Conservation (phyloP, 2,329 filamentous ascomycete genomes). For the Cercospora sesami region DNA sequence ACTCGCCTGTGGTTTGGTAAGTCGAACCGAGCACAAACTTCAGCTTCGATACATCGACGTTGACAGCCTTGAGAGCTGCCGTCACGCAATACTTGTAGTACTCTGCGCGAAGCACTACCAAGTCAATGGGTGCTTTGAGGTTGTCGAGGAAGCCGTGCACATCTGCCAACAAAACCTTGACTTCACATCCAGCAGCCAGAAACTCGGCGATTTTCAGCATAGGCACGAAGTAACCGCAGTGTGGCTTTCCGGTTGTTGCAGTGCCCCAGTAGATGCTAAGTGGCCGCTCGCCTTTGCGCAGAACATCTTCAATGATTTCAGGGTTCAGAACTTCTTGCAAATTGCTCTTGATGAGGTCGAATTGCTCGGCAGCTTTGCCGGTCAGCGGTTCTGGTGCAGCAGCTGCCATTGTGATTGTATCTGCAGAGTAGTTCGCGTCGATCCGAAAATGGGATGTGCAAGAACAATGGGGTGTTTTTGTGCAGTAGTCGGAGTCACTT, state of each 20-base stretch:
- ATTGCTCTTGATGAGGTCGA: constrained; percentile 76
- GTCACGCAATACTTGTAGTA: constrained; percentile 82
- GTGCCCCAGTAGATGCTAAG: constrained; percentile 87
- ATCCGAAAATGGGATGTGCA: background rate
- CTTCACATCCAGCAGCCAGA: constrained; percentile 77
- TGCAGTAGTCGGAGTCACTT: constrained; percentile 1
- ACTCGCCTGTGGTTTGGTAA: constrained; percentile 64
- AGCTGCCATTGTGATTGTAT: background rate
- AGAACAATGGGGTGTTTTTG: constrained; percentile 3
- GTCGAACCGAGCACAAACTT: constrained; percentile 77
- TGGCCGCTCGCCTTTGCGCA: constrained; percentile 68
- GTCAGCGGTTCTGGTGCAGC: constrained; percentile 9
- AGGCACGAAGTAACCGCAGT: constrained; percentile 86
- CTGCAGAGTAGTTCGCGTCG: background rate
- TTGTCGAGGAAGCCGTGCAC: constrained; percentile 66
- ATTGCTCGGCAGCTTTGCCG: constrained; percentile 56
- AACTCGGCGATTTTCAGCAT: constrained; percentile 89
- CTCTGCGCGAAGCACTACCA: constrained; percentile 75
- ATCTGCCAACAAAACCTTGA: constrained; percentile 45
- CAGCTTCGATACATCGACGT: constrained; percentile 75
- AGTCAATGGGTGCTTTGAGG: constrained; percentile 70
- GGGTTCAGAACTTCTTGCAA: constrained; percentile 74
- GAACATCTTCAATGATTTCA: constrained; percentile 74
- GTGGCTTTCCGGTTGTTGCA: constrained; percentile 81
- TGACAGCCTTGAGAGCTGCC: constrained; percentile 71